phyloP scores from a whole-genome alignment of 345 rosid species.

The Brassica carinata region DNA sequence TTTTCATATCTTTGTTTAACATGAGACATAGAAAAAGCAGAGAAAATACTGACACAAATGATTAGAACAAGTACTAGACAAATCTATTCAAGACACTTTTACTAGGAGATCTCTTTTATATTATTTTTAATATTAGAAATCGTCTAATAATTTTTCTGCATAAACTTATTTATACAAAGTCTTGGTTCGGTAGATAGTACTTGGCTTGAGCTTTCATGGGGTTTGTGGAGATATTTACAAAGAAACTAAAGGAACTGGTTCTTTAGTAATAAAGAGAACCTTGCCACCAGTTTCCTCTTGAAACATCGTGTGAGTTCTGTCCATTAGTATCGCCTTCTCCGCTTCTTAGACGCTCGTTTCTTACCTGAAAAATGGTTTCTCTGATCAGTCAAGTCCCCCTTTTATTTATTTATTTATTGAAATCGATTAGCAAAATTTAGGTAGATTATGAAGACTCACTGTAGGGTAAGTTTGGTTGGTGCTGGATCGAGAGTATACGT shows the following conservation, averaged over 20 bases:
- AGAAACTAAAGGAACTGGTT: slow-evolving; percentile 20
- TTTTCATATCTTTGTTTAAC: not conserved
- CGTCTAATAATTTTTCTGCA: not conserved
- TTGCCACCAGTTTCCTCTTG: slow-evolving; percentile 99
- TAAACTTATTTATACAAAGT: slow-evolving; percentile 26
- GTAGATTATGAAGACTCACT: slow-evolving; percentile 51
- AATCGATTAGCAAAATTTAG: not conserved
- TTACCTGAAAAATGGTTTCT: slow-evolving; percentile 12
- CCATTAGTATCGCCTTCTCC: slow-evolving; percentile 63
- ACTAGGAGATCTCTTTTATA: slow-evolving; percentile 26
- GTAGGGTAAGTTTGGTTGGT: slow-evolving; percentile 51
- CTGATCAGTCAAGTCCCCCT: slow-evolving; percentile 1
- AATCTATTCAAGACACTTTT: slow-evolving; percentile 10
- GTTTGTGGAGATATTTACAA: slow-evolving; percentile 27
- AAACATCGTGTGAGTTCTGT: slow-evolving; percentile 59
- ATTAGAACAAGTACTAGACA: slow-evolving; percentile 28
- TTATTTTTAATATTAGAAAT: slow-evolving; percentile 10
- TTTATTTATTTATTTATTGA: no score
- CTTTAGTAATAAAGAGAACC: slow-evolving; percentile 93
- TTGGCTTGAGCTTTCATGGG: slow-evolving; percentile 28
- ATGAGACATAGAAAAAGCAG: not conserved
- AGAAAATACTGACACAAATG: slow-evolving; percentile 20
- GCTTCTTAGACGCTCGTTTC: slow-evolving; percentile 56
- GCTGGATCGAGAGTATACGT: slow-evolving; percentile 58
- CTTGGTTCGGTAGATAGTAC: slow-evolving; percentile 31